Evolutionary conservation across 768 basidiomycete species (phyloP).

Genomic region (Kwoniella bestiolae): DNA sequence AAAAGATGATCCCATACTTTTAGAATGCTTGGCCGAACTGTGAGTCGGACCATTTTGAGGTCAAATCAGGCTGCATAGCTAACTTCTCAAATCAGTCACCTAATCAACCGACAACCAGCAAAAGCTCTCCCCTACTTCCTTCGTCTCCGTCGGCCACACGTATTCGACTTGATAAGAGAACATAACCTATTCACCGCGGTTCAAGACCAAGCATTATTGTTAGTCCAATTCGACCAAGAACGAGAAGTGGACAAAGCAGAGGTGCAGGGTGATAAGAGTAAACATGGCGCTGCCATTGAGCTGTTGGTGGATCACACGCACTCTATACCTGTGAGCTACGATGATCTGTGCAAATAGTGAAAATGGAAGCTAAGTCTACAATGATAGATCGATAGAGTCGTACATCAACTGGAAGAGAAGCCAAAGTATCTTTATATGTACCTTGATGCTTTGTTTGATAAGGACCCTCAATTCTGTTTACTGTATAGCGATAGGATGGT

Average conservation of each 20-base stretch:
- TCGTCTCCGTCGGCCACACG: conserved; percentile 79
- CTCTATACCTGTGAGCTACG: conserved; percentile 89
- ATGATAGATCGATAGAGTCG: conserved; percentile 77
- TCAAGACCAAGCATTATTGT: conserved; percentile 85
- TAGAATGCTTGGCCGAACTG: conserved; percentile 94
- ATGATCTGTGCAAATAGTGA: no score
- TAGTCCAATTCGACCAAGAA: conserved; percentile 94
- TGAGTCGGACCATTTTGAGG: no score
- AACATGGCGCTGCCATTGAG: conserved; percentile 76
- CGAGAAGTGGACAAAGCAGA: conserved; percentile 32
- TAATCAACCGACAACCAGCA: conserved; percentile 84
- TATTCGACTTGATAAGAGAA: conserved; percentile 91
- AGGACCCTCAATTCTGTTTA: conserved; percentile 77
- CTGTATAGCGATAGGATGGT: conserved; percentile 86
- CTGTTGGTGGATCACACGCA: conserved; percentile 91
- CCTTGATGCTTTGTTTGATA: conserved; percentile 84
- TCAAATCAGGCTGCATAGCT: no score
- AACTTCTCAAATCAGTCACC: conserved; percentile 65
- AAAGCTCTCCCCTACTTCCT: conserved; percentile 92
- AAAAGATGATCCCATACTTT: conserved; percentile 69
- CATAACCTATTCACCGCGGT: conserved; percentile 93
- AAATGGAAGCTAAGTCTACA: no score
- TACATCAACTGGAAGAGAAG: conserved; percentile 76
- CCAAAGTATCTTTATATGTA: conserved; percentile 89
- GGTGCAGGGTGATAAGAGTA: conserved; percentile 32